These are phyloP conservation scores for Plasmodium berghei DNA, from an alignment of 169 alveolate species.

Conservation along the genomic window DNA sequence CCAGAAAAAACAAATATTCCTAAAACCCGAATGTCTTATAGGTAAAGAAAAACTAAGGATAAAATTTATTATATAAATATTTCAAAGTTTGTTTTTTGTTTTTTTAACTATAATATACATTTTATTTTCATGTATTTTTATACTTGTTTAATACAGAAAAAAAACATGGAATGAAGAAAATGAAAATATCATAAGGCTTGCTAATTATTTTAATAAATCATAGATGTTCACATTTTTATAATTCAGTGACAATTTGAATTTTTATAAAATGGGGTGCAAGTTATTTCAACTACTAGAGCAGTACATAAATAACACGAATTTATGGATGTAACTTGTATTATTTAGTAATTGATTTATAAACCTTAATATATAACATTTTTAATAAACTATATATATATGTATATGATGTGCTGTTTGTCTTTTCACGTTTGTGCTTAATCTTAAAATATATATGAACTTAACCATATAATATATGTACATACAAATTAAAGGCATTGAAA, in stretches of 20 bases:
- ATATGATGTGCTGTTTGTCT: no score
- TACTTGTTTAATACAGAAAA: conserved; percentile 14
- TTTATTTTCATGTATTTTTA: neutral
- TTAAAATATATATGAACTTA: no score
- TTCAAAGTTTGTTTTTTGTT: no score
- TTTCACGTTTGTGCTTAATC: no score
- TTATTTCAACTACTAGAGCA: no score
- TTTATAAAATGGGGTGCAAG: neutral
- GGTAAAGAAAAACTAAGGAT: conserved; percentile 15
- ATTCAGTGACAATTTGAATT: neutral
- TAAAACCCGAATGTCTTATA: conserved; percentile 47
- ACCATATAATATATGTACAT: no score
- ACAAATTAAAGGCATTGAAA: no score
- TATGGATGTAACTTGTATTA: neutral
- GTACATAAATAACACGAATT: neutral
- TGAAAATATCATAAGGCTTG: conserved; percentile 37
- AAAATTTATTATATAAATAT: neutral
- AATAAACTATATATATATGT: no score
- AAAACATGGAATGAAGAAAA: conserved; percentile 41
- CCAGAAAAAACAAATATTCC: conserved; percentile 70
- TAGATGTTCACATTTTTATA: neutral
- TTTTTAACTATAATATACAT: neutral
- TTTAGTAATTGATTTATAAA: neutral
- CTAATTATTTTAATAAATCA: conserved; percentile 9
- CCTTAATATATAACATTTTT: no score